A percentile compares a stretch with the other conserved stretches of the same genome.
Conservation (phyloP, 2,329 filamentous ascomycete species). For the Neonectria faginata region DNA sequence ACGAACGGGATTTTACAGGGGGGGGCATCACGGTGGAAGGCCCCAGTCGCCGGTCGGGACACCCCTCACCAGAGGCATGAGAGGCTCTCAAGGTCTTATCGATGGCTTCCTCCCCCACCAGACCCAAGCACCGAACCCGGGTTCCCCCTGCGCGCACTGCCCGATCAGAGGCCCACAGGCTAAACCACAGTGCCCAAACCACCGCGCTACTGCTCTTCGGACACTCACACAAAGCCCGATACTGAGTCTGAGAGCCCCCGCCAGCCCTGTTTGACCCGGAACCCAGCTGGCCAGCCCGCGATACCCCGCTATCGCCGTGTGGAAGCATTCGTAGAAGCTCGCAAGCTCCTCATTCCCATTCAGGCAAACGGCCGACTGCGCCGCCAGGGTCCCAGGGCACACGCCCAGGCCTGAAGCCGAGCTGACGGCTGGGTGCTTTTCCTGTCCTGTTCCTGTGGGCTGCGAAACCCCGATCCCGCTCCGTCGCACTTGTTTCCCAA, state of each 20-base stretch:
- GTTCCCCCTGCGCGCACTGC: constrained; percentile 35
- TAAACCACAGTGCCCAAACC: constrained; percentile 35
- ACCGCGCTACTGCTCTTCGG: constrained; percentile 35
- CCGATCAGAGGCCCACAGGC: constrained; percentile 37
- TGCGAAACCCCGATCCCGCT: constrained; percentile 24
- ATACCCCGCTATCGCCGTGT: constrained; percentile 46
- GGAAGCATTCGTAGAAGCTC: constrained; percentile 46
- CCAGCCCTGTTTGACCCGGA: constrained; percentile 27
- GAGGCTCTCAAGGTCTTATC: constrained; percentile 34
- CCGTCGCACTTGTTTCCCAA: constrained; percentile 20
- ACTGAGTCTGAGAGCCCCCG: background rate
- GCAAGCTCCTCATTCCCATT: constrained; percentile 45
- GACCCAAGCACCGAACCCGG: constrained; percentile 17
- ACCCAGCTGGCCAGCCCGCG: constrained; percentile 38
- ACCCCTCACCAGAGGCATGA: background rate
- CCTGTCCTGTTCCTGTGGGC: constrained; percentile 5
- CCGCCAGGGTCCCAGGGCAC: constrained; percentile 15
- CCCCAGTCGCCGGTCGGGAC: constrained; percentile 2
- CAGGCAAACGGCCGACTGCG: constrained; percentile 35
- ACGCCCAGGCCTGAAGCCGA: constrained; percentile 16
- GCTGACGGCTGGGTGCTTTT: constrained; percentile 18
- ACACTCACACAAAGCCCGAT: constrained; percentile 19
- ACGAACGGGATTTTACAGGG: constrained; percentile 33
- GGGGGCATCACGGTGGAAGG: constrained; percentile 31
- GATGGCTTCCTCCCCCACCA: constrained; percentile 30